These are phyloP conservation scores for Picochlorum sp. DNA, from an alignment of 139 green algal genomes.

Conservation along the genomic window DNA sequence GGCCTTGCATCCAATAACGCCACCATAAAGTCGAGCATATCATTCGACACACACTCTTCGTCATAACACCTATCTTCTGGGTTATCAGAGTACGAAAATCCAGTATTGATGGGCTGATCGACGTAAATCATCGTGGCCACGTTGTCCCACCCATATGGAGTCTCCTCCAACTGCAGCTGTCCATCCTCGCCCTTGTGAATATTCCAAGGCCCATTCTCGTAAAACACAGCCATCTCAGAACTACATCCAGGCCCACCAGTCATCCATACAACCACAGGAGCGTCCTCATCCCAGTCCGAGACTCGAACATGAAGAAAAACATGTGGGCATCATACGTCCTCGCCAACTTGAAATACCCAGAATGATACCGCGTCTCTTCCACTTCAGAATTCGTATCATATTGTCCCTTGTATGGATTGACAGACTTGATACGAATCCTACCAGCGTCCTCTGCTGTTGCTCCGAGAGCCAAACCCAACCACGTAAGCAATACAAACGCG, in stretches of 20 bases:
- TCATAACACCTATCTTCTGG: slow-evolving; percentile 36
- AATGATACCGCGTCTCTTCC: too few species aligned
- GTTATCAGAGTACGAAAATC: slow-evolving; percentile 73
- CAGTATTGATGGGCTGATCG: slow-evolving; percentile 91
- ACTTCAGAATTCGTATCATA: too few species aligned
- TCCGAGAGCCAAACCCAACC: too few species aligned
- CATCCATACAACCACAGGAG: slow-evolving; percentile 64
- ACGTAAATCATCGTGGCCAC: slow-evolving; percentile 31
- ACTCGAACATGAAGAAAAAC: slow-evolving; percentile 88
- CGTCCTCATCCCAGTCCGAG: slow-evolving; percentile 25
- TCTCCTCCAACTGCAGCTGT: slow-evolving; percentile 47
- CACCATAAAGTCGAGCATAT: slow-evolving; percentile 94
- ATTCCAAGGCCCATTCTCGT: slow-evolving; percentile 60
- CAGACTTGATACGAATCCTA: too few species aligned
- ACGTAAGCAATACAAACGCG: too few species aligned
- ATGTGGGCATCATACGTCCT: slow-evolving; percentile 52
- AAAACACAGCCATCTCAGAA: slow-evolving; percentile 84
- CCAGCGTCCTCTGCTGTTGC: too few species aligned
- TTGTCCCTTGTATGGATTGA: too few species aligned
- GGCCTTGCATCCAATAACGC: slow-evolving; percentile 68
- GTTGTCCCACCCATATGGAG: slow-evolving; percentile 38
- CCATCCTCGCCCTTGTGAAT: slow-evolving; percentile 46
- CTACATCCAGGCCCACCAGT: slow-evolving; percentile 87
- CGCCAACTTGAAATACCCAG: slow-evolving; percentile 67
- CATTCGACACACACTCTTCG: slow-evolving; percentile 64